Evolutionary conservation across 2,329 filamentous ascomycete genomes (phyloP).

Genomic region (Ceratocystis eucalypticola): DNA sequence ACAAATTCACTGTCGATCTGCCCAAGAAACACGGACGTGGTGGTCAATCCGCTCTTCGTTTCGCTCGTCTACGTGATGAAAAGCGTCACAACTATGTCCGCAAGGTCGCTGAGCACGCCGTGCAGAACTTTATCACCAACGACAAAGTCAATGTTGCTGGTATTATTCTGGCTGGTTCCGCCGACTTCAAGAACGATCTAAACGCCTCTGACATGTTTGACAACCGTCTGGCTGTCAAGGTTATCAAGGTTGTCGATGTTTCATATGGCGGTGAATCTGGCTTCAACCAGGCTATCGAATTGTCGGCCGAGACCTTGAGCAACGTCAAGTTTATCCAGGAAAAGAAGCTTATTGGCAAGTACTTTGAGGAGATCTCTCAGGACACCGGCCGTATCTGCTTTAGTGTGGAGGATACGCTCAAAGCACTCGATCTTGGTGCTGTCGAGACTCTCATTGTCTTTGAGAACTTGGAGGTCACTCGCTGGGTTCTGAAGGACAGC

Average conservation of each 20-base stretch:
- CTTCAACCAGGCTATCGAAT: slow-evolving; percentile 97
- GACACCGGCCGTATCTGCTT: slow-evolving; percentile 96
- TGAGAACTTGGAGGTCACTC: slow-evolving; percentile 89
- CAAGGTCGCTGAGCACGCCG: slow-evolving; percentile 93
- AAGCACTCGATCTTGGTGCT: slow-evolving; percentile 89
- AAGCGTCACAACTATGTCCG: slow-evolving; percentile 99
- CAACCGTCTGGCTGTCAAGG: slow-evolving; percentile 76
- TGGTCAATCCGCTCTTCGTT: slow-evolving; percentile 99
- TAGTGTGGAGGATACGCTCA: slow-evolving; percentile 92
- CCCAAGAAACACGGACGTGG: slow-evolving; percentile 99
- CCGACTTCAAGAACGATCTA: slow-evolving; percentile 98
- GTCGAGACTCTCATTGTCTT: slow-evolving; percentile 92
- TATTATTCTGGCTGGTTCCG: slow-evolving; percentile 87
- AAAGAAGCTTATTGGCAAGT: slow-evolving; percentile 98
- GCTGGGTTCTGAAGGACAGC: slow-evolving; percentile 77
- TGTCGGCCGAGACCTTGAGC: slow-evolving; percentile 86
- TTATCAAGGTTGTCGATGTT: slow-evolving; percentile 98
- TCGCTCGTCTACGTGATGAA: slow-evolving; percentile 96
- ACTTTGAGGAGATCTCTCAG: slow-evolving; percentile 98
- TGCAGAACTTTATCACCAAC: slow-evolving; percentile 96
- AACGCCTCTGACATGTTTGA: slow-evolving; percentile 98
- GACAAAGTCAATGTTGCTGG: slow-evolving; percentile 98
- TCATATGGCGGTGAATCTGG: slow-evolving; percentile 98
- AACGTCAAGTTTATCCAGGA: slow-evolving; percentile 99
- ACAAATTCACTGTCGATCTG: slow-evolving; percentile 97